Evolutionary conservation across 2,329 filamentous ascomycete species (phyloP).

Genomic region (Fusarium tricinctum): DNA sequence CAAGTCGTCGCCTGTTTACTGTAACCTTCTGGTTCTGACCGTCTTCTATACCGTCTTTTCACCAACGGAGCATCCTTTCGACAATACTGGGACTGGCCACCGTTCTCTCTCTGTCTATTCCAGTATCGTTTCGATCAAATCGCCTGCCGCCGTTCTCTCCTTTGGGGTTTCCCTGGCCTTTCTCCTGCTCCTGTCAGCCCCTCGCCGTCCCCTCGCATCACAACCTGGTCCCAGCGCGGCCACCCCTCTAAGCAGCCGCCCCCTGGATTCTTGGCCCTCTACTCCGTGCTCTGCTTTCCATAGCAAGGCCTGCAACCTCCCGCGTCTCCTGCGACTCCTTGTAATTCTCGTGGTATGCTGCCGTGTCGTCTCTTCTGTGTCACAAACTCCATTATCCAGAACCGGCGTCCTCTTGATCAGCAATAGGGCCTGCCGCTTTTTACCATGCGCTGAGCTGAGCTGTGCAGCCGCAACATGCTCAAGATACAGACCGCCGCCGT

Average conservation of each 20-base stretch:
- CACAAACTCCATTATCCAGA: conserved; percentile 35
- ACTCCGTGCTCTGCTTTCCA: conserved; percentile 30
- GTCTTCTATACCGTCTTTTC: conserved; percentile 40
- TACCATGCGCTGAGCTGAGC: conserved; percentile 55
- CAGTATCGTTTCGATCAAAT: conserved; percentile 34
- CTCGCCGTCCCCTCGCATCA: conserved; percentile 44
- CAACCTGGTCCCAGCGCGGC: conserved; percentile 38
- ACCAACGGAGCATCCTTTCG: conserved; percentile 7
- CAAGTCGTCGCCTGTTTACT: conserved; percentile 7
- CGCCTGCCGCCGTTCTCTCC: conserved; percentile 29
- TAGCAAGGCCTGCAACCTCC: conserved; percentile 42
- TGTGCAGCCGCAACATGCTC: conserved; percentile 51
- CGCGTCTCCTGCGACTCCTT: conserved; percentile 37
- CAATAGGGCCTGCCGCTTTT: conserved; percentile 50
- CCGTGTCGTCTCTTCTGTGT: conserved; percentile 27
- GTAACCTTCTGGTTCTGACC: conserved; percentile 26
- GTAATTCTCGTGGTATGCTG: conserved; percentile 42
- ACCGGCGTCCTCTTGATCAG: conserved; percentile 46
- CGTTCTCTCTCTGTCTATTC: conserved; percentile 20
- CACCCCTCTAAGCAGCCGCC: conserved; percentile 40
- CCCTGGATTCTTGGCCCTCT: conserved; percentile 41
- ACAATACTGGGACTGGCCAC: conserved; percentile 10
- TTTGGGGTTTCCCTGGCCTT: conserved; percentile 2
- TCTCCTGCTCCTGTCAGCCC: conserved; percentile 37
- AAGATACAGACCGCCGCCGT: conserved; percentile 52